Conservation (phyloP, 139 green algal species). For the Zygnema circumcarinatum region DNA sequence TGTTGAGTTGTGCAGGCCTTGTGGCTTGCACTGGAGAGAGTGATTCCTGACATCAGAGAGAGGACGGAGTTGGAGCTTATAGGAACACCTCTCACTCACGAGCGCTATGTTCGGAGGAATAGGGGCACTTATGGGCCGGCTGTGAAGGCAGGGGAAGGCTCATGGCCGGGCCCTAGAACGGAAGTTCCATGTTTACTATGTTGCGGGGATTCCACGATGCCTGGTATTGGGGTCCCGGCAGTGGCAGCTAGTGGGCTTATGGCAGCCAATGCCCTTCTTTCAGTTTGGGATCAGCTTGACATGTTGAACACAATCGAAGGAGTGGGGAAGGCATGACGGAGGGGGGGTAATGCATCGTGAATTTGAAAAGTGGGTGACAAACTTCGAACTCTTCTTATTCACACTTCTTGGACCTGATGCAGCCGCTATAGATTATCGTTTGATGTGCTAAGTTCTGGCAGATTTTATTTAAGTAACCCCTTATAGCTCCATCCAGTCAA, state of each 20-base stretch:
- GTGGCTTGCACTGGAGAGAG: constrained; percentile 71
- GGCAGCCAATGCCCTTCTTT: constrained; percentile 28
- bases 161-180: constrained; percentile 63
- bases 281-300: constrained; percentile 19
- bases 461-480: no score
- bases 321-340: background rate
- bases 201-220: constrained; percentile 80
- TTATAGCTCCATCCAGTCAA: no score
- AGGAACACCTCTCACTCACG: constrained; percentile 72
- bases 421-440: no score
- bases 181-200: constrained; percentile 70
- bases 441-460: no score
- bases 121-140: constrained; percentile 75
- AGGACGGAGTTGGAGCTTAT: constrained; percentile 74
- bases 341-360: background rate
- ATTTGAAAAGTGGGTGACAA: no score
- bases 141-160: constrained; percentile 43
- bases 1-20: constrained; percentile 32
- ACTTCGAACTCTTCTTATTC: no score
- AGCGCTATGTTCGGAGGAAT: constrained; percentile 56
- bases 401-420: no score
- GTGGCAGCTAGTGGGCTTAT: constrained; percentile 38
- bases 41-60: constrained; percentile 80
- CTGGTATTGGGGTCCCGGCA: constrained; percentile 73
- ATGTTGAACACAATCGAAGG: constrained; percentile 16